Percentiles rank a stretch among this genome's conserved stretches.
Conservation (phyloP, 176 grass and related monocot species). For the Poa annua region DNA sequence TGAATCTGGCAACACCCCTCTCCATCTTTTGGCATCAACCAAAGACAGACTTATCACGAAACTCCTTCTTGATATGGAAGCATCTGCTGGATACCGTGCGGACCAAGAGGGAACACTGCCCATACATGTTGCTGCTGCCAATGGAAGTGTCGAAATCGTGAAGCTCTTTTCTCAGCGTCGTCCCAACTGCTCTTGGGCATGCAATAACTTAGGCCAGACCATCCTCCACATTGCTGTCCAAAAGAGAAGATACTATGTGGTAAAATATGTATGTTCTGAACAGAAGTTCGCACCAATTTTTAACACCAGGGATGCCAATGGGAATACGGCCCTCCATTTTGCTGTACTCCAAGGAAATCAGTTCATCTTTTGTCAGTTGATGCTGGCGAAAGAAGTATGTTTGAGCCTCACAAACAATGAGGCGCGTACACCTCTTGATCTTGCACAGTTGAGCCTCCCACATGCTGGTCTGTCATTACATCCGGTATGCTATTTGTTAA, state of each 20-base stretch:
- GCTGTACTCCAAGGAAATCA: neutral
- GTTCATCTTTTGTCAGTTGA: neutral
- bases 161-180: neutral
- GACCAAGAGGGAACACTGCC: neutral
- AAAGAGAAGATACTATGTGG: neutral
- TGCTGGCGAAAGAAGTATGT: neutral
- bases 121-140: neutral
- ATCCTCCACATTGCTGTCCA: constrained; percentile 29
- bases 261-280: neutral
- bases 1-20: neutral
- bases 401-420: neutral
- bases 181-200: neutral
- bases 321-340: constrained; percentile 13
- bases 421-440: neutral
- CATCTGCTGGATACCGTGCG: neutral
- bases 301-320: neutral
- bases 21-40: neutral
- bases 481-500: too few species aligned
- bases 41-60: too few species aligned
- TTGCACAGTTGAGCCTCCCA: too few species aligned
- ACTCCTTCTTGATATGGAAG: neutral
- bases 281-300: neutral
- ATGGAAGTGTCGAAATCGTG: neutral
- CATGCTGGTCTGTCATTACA: too few species aligned
- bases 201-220: neutral